Evolutionary conservation across 257 asterid species (phyloP).

Genomic region (Eucommia ulmoides): DNA sequence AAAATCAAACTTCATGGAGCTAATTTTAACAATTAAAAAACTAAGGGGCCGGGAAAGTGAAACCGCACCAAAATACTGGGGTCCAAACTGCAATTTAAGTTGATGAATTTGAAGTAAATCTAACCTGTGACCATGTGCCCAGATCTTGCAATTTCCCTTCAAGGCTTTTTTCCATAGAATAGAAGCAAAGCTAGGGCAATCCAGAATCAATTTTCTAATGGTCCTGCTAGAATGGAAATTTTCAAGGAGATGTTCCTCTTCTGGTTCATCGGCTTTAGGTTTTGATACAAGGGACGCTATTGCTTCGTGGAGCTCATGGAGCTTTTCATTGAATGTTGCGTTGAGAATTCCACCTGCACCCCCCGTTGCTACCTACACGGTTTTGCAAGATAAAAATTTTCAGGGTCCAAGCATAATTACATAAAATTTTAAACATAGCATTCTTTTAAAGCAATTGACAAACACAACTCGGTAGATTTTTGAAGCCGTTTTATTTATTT

Average conservation of each 20-base stretch:
- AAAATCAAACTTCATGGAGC: too few relatives aligned
- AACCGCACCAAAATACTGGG: too few relatives aligned
- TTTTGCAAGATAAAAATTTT: too few relatives aligned
- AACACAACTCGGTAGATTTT: too few relatives aligned
- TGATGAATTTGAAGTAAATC: too few relatives aligned
- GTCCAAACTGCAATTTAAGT: too few relatives aligned
- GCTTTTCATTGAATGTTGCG: constrained; percentile 46
- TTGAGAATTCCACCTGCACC: constrained; percentile 63
- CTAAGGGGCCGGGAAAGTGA: too few relatives aligned
- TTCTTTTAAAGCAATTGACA: too few relatives aligned
- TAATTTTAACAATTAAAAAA: too few relatives aligned
- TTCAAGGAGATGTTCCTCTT: constrained; percentile 60
- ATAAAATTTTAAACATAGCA: too few relatives aligned
- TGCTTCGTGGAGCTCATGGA: constrained; percentile 38
- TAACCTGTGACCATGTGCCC: constrained; percentile 94
- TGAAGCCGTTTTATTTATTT: too few relatives aligned
- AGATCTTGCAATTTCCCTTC: constrained; percentile 50
- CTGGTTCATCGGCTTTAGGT: constrained; percentile 40
- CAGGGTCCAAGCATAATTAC: background rate
- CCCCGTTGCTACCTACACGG: constrained; percentile 68
- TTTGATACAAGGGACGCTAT: constrained; percentile 54
- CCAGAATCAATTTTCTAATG: constrained; percentile 59
- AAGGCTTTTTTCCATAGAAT: constrained; percentile 69
- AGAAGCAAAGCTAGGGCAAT: constrained; percentile 68
- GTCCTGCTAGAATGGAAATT: constrained; percentile 74